Base-by-base conservation (phyloP, 2,329 filamentous ascomycete genomes). In the Ophiobolus disseminans region DNA sequence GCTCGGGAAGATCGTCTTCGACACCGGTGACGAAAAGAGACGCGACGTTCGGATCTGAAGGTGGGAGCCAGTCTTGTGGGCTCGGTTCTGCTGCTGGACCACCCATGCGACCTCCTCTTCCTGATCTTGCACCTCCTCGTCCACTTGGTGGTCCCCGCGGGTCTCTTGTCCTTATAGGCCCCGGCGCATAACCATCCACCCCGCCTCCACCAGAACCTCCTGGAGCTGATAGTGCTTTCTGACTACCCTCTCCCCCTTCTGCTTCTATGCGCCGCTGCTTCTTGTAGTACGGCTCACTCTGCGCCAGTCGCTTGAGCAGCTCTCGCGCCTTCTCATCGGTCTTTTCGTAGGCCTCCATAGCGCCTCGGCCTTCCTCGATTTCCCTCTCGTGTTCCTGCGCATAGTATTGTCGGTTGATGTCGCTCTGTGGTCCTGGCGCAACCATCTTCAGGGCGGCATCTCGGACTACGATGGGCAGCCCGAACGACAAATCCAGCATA, bases 361-460 rank as follows among this genome's bases (percentile, higher is more conserved):
- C 76, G 5, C 88, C 90, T 56, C 89, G 82, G 2, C 94, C 94
- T 62, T 97, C 92, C 68, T 97, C 92, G 40, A 99, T 91, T 53
- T 95, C 91, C 66, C 87, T 89, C 77, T 97, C 93, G 74, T 97
- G 92, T 70, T 97, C 94, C 72, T 99, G 94, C 11, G 94, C 94
- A 73, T 96, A 99, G 75, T 94, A 99, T 75, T 99, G 92, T 62
- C 94, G 81, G 77, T 99, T 99, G 73, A 99, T 90, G 45, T 90
- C 88, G 71, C 90, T 96, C 56, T 91, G 85, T 0, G 94, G 94
- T 0, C 94, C 94, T 0, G 94, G 92, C 0, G 93, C 92, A 32
- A 97, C 90, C 89, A 99, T 96, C 79, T 97, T 97, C 56, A 99
- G 81, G 4, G 95, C 94, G 3, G 94, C 94, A 79, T 99, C 94